Base-by-base conservation (phyloP, 805 yeast genomes). In the Wickerhamiella lipophila region DNA sequence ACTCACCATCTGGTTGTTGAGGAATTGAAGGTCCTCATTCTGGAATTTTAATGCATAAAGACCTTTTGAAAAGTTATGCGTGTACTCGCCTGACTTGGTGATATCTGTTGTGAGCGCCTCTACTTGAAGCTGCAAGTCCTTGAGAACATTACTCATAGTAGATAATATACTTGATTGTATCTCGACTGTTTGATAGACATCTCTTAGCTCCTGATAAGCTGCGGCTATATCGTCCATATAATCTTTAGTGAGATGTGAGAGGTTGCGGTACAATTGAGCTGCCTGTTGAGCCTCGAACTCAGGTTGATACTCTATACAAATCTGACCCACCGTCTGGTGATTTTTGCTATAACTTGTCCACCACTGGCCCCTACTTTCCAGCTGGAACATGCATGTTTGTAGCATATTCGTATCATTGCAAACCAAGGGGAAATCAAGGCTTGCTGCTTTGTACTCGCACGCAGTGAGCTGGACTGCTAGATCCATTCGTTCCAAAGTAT, bases 271-370 rank as follows among this genome's bases (percentile, higher is more conserved):
- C 3, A 52, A 35, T 1, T 46, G 15, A 6, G 55, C 23, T 1
- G 49, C 42, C 23, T 22, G 18, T 6, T 46, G 46, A 7, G 57
- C 40, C 41, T 56, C 63, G 21, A 48, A 52, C 8, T 53, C 54
- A 1, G 54, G 56, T 23, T 49, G 52, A 43, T 56, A 52, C 42
- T 59, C 62, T 5, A 35, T 23, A 56, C 87, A 81, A 0, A 79
- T 64, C 1, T 69, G 67, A 1, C 74, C 67, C 2, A 80, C 64
- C 27, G 73, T 70, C 42, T 78, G 69, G 59, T 75, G 79, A 56
- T 79, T 74, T 0, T 85, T 85, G 53, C 78, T 78, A 57, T 73
- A 81, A 0, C 81, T 77, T 0, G 87, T 79, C 89, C 89, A 81
- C 72, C 80, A 76, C 55, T 79, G 82, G 0, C 64, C 54, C 18